A percentile compares a stretch with the other conserved stretches of the same genome.
Evolutionary conservation across 2,329 filamentous ascomycete species (phyloP).

Genomic region (Metarhizium album): DNA sequence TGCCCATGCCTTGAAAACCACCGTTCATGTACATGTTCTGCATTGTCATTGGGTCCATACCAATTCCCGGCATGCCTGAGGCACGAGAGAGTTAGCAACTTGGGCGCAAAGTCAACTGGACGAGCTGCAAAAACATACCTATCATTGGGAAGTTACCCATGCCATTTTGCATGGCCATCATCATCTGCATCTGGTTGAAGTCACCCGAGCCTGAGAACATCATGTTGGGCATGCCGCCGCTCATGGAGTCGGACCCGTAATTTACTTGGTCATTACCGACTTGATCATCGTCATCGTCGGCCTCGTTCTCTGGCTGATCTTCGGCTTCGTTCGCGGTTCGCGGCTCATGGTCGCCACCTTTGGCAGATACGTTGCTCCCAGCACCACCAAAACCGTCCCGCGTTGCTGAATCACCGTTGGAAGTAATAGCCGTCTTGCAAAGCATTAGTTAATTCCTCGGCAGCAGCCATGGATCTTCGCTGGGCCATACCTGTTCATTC

Average conservation of each 20-base stretch:
- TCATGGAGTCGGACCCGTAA: conserved; percentile 27
- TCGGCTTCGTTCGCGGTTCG: not conserved
- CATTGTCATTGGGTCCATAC: conserved; percentile 72
- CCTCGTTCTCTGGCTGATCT: conserved; percentile 7
- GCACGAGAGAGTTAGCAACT: conserved; percentile 6
- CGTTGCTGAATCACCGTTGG: not conserved
- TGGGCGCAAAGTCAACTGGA: conserved; percentile 14
- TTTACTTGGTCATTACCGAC: conserved; percentile 20
- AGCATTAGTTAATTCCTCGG: not conserved
- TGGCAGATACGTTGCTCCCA: not conserved
- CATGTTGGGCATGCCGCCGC: conserved; percentile 42
- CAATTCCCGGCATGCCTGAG: conserved; percentile 68
- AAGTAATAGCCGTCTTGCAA: not conserved
- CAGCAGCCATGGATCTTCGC: not conserved
- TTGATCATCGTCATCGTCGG: conserved; percentile 11
- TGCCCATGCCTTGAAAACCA: conserved; percentile 69
- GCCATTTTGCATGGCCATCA: conserved; percentile 66
- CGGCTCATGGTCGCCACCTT: not conserved
- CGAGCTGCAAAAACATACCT: conserved; percentile 49
- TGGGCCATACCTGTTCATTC: conserved; percentile 2
- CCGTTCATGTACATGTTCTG: conserved; percentile 72
- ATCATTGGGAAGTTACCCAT: conserved; percentile 67
- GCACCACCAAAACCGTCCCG: not conserved
- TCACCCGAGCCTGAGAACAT: conserved; percentile 51
- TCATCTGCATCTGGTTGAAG: conserved; percentile 70